Conservation (phyloP, 768 basidiomycete species). For the Brasilioporus rufonigricans region DNA sequence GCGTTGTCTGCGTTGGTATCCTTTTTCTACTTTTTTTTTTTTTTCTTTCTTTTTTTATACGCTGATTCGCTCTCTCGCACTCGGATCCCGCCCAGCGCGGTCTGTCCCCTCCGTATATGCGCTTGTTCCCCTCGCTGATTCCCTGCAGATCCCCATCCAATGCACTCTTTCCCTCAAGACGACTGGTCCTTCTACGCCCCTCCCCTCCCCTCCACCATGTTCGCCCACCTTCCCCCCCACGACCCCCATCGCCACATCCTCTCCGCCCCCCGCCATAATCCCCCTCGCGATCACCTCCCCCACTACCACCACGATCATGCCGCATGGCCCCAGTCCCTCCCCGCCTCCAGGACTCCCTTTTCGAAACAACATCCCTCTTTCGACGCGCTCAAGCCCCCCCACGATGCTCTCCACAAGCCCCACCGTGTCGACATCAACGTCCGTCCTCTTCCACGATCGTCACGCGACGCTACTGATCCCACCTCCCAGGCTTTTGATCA, state of each 20-base stretch:
- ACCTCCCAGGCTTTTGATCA: conserved; percentile 19
- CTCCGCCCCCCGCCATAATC: conserved; percentile 10
- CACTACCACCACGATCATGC: conserved; percentile 23
- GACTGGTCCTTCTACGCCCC: conserved; percentile 65
- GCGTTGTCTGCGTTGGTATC: conserved; percentile 6
- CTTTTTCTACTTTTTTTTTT: conserved; percentile 1
- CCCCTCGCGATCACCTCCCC: conserved; percentile 13
- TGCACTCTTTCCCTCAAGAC: conserved; percentile 26
- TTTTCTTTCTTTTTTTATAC: conserved; percentile 6
- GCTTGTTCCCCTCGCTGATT: neutral
- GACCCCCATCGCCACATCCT: conserved; percentile 31
- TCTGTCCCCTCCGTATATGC: conserved; percentile 13
- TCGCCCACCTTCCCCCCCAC: conserved; percentile 46
- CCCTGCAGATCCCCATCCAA: conserved; percentile 20
- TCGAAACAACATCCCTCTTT: conserved; percentile 32
- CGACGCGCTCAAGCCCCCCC: conserved; percentile 25
- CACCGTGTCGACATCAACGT: conserved; percentile 16
- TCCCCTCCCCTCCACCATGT: conserved; percentile 58
- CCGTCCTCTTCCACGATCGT: neutral
- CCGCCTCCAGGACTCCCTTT: conserved; percentile 25
- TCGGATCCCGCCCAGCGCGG: neutral
- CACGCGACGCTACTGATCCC: conserved; percentile 2
- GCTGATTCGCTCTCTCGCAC: conserved; percentile 10
- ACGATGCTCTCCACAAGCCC: conserved; percentile 18
- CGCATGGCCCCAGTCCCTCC: conserved; percentile 27